These are phyloP conservation scores for Teunomyces cretensis DNA, from an alignment of 805 yeast genomes.

Conservation along the genomic window DNA sequence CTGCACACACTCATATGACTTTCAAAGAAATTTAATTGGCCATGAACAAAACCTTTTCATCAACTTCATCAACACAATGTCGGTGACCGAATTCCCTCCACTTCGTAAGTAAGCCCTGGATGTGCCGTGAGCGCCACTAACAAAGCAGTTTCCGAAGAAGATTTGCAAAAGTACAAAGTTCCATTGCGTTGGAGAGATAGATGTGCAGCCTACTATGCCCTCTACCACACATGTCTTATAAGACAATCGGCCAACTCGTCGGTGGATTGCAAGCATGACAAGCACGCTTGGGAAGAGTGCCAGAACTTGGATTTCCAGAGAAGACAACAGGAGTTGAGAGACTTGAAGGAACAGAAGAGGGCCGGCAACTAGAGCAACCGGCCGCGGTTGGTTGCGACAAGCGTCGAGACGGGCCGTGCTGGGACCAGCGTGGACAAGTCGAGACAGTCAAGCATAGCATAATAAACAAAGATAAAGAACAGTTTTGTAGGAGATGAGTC, in stretches of 20 bases:
- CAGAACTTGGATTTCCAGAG: slow-evolving; percentile 79
- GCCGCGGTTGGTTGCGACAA: neutral
- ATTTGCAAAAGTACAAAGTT: slow-evolving; percentile 74
- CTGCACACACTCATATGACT: slow-evolving; percentile 6
- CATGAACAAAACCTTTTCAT: slow-evolving; percentile 2
- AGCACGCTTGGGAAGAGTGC: slow-evolving; percentile 84
- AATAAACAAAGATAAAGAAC: neutral
- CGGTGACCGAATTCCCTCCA: slow-evolving; percentile 43
- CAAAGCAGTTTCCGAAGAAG: slow-evolving; percentile 71
- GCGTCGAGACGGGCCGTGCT: no score
- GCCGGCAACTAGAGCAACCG: slow-evolving; percentile 11
- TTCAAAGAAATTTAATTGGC: slow-evolving; percentile 16
- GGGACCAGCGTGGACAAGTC: no score
- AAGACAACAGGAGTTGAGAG: slow-evolving; percentile 71
- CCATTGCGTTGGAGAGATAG: slow-evolving; percentile 82
- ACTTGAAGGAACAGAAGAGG: slow-evolving; percentile 45
- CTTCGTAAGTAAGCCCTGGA: slow-evolving; percentile 33
- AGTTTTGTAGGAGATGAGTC: neutral
- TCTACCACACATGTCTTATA: slow-evolving; percentile 42
- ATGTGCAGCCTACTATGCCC: slow-evolving; percentile 62
- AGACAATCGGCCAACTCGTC: slow-evolving; percentile 44
- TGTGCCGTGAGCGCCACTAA: slow-evolving; percentile 14
- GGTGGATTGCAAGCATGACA: slow-evolving; percentile 66
- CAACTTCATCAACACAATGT: slow-evolving; percentile 16
- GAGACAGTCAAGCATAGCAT: neutral